Base-by-base conservation (phyloP, 805 yeast species). In the Candida patagonica region DNA sequence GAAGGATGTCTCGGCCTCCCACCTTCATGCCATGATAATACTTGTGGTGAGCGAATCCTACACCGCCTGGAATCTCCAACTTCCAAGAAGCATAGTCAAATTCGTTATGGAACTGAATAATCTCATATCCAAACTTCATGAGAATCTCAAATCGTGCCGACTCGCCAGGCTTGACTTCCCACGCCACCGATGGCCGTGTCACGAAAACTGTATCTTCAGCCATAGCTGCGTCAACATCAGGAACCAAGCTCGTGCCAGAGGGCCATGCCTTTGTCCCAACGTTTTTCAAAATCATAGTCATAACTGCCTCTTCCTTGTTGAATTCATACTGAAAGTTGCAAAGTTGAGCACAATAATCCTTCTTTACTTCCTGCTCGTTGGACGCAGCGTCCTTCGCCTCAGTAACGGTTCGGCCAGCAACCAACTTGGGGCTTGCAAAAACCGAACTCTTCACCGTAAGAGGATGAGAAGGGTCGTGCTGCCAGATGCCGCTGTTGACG, bases 261-360 rank as follows among this genome's bases (percentile, higher is more conserved):
- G 47, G 44, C 51, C 51, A 47, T 3, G 42, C 23, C 10, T 31
- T 26, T 17, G 43, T 32, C 22, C 51, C 51, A 4, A 38, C 42
- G 37, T 47, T 47, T 23, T 26, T 36, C 20, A 41, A 36, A 16
- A 20, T 19, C 37, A 26, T 23, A 17, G 7, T 15, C 26, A 33
- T 33, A 6, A 7, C 13, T 7, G 6, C 16, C 7, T 10, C 22
- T n/a, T 9, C 13, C 7, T 15, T 7, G 16, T 7, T 15, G 26
- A 22, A 22, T 4, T 12, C 16, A 20, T 29, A 29, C 10, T 4
- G 19, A 15, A 33, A 33, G n/a, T 12, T 22, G 8, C 6, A 3
- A 25, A 27, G 16, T 21, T 19, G 6, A 12, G 32, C 40, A 19
- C 38, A 35, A 13, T 9, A 26, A 9, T 35, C 31, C 38, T 23